Conservation (phyloP, 352 stramenopile species). For the Pythium scleroteichum region DNA sequence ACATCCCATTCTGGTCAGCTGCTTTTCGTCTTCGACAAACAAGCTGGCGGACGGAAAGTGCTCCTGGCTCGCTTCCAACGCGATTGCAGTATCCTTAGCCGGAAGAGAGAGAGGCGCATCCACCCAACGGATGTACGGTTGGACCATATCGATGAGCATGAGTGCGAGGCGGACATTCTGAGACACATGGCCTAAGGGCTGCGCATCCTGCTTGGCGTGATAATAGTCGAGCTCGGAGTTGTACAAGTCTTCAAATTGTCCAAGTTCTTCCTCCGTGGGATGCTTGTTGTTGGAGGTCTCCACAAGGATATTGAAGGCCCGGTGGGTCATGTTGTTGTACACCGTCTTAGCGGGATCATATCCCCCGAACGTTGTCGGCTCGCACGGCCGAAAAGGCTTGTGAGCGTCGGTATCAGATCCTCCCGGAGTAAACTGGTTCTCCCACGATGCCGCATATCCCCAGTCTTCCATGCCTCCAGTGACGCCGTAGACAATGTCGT, state of each 20-base stretch:
- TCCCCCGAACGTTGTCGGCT: slow-evolving; percentile 86
- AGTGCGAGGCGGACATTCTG: slow-evolving; percentile 95
- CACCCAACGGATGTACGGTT: slow-evolving; percentile 92
- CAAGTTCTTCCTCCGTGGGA: slow-evolving; percentile 69
- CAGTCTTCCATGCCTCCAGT: slow-evolving; percentile 98
- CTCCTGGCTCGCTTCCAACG: neutral
- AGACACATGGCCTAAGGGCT: slow-evolving; percentile 89
- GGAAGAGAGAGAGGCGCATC: slow-evolving; percentile 26
- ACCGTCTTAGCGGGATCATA: slow-evolving; percentile 89
- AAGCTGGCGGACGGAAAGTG: slow-evolving; percentile 49
- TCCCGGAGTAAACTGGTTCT: slow-evolving; percentile 45
- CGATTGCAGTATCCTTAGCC: neutral
- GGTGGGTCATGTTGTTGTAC: slow-evolving; percentile 93
- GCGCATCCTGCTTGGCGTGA: slow-evolving; percentile 23
- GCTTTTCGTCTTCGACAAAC: slow-evolving; percentile 40
- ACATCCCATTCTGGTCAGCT: slow-evolving; percentile 59
- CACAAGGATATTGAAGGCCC: slow-evolving; percentile 96
- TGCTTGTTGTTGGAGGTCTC: slow-evolving; percentile 94
- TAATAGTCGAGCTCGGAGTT: slow-evolving; percentile 67
- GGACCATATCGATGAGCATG: slow-evolving; percentile 93
- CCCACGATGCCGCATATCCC: slow-evolving; percentile 92
- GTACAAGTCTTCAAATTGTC: slow-evolving; percentile 70
- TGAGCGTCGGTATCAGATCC: neutral
- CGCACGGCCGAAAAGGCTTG: slow-evolving; percentile 78
- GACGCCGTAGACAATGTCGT: slow-evolving; percentile 97